phyloP scores from a whole-genome alignment of 1,139 yeast genomes.

The Nakaseomyces bracarensis region DNA sequence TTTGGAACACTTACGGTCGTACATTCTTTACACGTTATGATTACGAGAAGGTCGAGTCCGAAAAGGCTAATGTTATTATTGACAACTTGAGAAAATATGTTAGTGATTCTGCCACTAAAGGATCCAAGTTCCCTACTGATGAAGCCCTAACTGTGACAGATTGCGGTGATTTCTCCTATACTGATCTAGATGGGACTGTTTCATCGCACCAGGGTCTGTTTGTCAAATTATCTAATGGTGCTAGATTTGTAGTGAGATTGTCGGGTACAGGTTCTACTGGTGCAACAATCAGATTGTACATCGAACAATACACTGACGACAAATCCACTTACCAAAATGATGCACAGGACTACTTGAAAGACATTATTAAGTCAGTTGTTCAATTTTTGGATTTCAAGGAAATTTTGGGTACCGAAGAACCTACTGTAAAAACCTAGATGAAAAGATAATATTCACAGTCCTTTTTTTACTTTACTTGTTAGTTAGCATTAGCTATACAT shows the following conservation, averaged over 20 bases:
- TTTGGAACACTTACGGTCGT: conserved; percentile 91
- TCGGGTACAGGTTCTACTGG: conserved; percentile 98
- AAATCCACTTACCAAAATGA: conserved; percentile 40
- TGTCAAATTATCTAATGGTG: conserved; percentile 72
- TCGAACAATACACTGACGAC: conserved; percentile 75
- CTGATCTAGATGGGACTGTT: conserved; percentile 89
- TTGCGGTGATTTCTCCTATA: conserved; percentile 84
- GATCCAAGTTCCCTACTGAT: conserved; percentile 36
- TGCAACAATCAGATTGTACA: conserved; percentile 88
- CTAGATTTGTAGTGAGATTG: conserved; percentile 80
- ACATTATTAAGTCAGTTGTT: conserved; percentile 57
- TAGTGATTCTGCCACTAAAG: conserved; percentile 37
- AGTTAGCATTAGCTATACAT: no score
- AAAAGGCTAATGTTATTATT: conserved; percentile 67
- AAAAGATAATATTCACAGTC: no score
- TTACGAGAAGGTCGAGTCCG: conserved; percentile 71
- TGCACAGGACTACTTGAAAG: conserved; percentile 61
- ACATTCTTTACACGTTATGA: conserved; percentile 97
- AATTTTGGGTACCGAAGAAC: conserved; percentile 72
- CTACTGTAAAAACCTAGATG: conserved; percentile 71
- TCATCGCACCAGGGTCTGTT: conserved; percentile 86
- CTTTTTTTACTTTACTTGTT: no score
- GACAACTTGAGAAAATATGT: conserved; percentile 46
- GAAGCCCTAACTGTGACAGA: conserved; percentile 52
- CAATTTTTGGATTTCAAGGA: conserved; percentile 64